phyloP scores from a whole-genome alignment of 768 basidiomycete species.

The Lactarius evosmus region DNA sequence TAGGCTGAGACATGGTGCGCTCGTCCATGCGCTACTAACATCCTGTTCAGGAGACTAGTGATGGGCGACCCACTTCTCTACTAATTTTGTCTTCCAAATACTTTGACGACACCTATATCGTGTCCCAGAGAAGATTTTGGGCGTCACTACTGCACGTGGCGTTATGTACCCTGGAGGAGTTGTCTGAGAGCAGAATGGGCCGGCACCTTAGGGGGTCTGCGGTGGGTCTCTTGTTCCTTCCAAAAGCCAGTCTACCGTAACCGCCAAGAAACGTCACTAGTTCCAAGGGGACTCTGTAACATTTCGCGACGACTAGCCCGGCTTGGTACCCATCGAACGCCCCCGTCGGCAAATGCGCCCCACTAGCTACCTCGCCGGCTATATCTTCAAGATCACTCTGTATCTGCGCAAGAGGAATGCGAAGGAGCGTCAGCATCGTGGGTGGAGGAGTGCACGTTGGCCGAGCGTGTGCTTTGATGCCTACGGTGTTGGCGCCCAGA shows the following conservation, averaged over 20 bases:
- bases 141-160: not conserved
- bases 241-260: not conserved
- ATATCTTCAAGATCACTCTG: not conserved
- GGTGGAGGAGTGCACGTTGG: slow-evolving; percentile 10
- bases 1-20: not conserved
- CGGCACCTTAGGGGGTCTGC: not conserved
- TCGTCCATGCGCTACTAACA: not conserved
- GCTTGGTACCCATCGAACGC: not conserved
- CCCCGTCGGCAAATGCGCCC: not conserved
- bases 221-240: not conserved
- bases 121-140: not conserved
- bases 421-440: not conserved
- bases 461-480: slow-evolving; percentile 8
- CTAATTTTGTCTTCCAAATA: not conserved
- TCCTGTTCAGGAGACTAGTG: not conserved
- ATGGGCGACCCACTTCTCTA: not conserved
- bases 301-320: not conserved
- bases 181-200: not conserved
- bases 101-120: not conserved
- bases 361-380: not conserved
- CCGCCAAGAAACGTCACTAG: not conserved
- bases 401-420: not conserved
- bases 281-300: not conserved
- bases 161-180: slow-evolving; percentile 1
- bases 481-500: not conserved